A percentile compares a stretch with the other conserved stretches of the same genome.
These are phyloP conservation scores for Boletellus emodensis DNA, from an alignment of 768 basidiomycete genomes.

Conservation along the genomic window DNA sequence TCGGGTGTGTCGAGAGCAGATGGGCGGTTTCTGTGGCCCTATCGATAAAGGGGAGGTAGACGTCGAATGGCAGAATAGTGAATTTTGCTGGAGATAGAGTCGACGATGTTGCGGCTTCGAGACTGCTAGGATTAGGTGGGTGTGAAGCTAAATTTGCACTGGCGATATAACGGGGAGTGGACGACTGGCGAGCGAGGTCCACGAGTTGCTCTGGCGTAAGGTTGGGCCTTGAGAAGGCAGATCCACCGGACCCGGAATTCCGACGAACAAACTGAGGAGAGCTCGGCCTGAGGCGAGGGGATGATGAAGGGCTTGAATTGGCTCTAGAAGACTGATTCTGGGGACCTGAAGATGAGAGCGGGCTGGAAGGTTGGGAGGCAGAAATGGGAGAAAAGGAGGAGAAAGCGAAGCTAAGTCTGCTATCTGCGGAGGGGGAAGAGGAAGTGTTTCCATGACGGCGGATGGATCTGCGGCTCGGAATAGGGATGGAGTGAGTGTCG, in stretches of 20 bases:
- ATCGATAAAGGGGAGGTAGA: slow-evolving; percentile 84
- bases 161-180: slow-evolving; percentile 35
- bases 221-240: slow-evolving; percentile 42
- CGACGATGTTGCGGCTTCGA: not conserved
- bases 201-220: slow-evolving; percentile 72
- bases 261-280: slow-evolving; percentile 39
- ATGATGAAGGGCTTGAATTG: slow-evolving; percentile 32
- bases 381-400: slow-evolving; percentile 49
- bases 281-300: slow-evolving; percentile 47
- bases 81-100: slow-evolving; percentile 52
- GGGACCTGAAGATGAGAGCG: slow-evolving; percentile 23
- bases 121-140: slow-evolving; percentile 2
- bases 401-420: slow-evolving; percentile 60
- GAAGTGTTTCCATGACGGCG: slow-evolving; percentile 33
- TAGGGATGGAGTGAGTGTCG: slow-evolving; percentile 24
- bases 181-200: slow-evolving; percentile 64
- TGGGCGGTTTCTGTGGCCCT: slow-evolving; percentile 70
- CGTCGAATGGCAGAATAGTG: slow-evolving; percentile 69
- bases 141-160: not conserved
- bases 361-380: slow-evolving; percentile 16
- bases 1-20: slow-evolving; percentile 62
- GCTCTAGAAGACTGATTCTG: slow-evolving; percentile 31
- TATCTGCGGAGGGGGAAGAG: slow-evolving; percentile 23
- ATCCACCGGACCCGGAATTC: slow-evolving; percentile 31
- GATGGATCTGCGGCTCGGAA: slow-evolving; percentile 28